These are phyloP conservation scores for Petunia hybrid DNA, from an alignment of 305 asterid species.

Conservation along the genomic window DNA sequence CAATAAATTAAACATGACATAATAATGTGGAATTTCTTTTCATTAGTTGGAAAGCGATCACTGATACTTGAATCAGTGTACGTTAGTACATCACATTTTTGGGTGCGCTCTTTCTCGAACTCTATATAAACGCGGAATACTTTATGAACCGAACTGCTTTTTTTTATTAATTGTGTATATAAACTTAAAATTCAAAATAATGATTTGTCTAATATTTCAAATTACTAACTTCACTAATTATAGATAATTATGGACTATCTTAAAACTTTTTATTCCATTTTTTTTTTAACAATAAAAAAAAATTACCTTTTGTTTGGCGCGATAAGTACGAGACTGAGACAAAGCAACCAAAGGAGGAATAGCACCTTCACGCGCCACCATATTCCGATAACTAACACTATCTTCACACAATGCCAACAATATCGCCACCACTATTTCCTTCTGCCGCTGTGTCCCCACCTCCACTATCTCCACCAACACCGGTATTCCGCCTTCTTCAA, in stretches of 20 bases:
- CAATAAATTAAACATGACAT: too few species aligned
- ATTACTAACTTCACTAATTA: too few species aligned
- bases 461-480: constrained; percentile 94
- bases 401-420: constrained; percentile 83
- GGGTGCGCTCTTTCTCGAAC: background rate
- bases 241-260: too few species aligned
- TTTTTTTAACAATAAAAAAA: background rate
- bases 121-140: too few species aligned
- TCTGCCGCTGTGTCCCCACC: constrained; percentile 86
- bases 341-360: constrained; percentile 89
- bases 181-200: too few species aligned
- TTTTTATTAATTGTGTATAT: too few species aligned
- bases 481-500: constrained; percentile 94
- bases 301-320: constrained; percentile 90
- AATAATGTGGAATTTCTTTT: too few species aligned
- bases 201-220: too few species aligned
- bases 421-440: constrained; percentile 87
- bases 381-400: constrained; percentile 65
- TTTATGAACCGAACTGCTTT: too few species aligned
- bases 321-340: constrained; percentile 82
- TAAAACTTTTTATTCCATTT: background rate
- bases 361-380: constrained; percentile 98
- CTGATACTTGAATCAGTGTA: too few species aligned
- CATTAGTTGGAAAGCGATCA: too few species aligned
- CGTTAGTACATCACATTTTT: too few species aligned